Base-by-base conservation (phyloP, 78 protist genomes). In the Ministeria vibrans region DNA sequence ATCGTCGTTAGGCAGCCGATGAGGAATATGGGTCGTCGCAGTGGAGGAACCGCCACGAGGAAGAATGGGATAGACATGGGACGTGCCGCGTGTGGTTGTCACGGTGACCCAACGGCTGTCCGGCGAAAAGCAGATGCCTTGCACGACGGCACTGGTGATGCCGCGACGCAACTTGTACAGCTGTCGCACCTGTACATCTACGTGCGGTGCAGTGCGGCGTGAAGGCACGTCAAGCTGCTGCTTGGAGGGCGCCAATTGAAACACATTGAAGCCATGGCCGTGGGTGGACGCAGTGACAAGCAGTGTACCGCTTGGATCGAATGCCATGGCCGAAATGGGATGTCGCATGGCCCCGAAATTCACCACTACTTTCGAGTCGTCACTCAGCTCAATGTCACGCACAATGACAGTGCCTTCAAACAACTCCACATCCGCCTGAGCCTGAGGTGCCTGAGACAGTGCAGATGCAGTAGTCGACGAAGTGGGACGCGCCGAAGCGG, bases 81-180 rank as follows among this genome's bases (percentile, higher is more conserved):
- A 32, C n/a, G 86, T 82, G 49, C 86, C 86, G 27, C 49, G 78
- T 28, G 80, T 39, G 45, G 86, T 34, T 32, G 46, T 45, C 22
- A 49, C 70, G 28, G 79, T 41, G 32, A 69, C 77, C 86, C 79
- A 82, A n/a, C 86, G 86, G 59, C 75, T 34, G 80, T 82, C 86
- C 25, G 22, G 18, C 15, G 63, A 34, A 36, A 82, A 82, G 20
- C 55, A 51, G 20, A 82, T 30, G 42, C 45, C 70, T n/a, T 20
- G 61, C 28, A 77, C 63, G 34, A 11, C n/a, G 11, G 86, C 86
- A 22, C 6, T 34, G 11, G 86, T 73, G 11, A 64, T 36, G 27
- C 86, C 86, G 2, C 86, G 86, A 20, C 18, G 18, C 61, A 82
- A 79, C 49, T 38, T 59, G 74, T 78, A 78, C 15, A 78, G 27